Evolutionary conservation across 169 alveolate species (phyloP), one percentile per base, ranked within the genome.

Genomic region (Cryptosporidium canis): DNA sequence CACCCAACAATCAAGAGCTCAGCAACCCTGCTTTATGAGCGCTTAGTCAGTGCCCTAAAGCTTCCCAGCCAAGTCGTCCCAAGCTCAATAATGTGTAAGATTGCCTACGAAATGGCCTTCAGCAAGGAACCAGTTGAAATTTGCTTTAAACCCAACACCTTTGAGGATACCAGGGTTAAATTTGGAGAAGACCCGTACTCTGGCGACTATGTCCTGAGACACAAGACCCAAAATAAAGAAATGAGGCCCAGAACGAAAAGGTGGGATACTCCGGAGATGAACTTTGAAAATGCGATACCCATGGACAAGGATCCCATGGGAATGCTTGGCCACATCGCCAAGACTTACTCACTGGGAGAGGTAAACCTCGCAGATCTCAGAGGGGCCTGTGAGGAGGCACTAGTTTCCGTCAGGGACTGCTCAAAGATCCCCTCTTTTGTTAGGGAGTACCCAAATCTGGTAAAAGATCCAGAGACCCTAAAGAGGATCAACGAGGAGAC

Each of bases 81-180:
- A 16, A 27, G 45, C 29, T 41, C 72, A 12, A 39, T 48, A 3
- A 43, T 77, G 31, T 77, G 87, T 39, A 61, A 44, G 14, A 12
- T 77, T 41, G 56, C 87, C 35, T 77, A 77, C 45, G 65, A 77
- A 58, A 77, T 77, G 70, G 87, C 87, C 18, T 77, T 77, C 18
- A 77, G 63, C 12, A 77, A 31, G 7, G 77, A 77, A 3, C 87
- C 87, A 14, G 39, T 77, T 58, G 12, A 27, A 8, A 27, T 77
- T 9, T 77, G 87, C 33, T 24, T 41, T 37, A 63, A 45, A 2
- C 55, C 68, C 1, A 35, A 58, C 16, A 63, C 61, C 16, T 58
- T 77, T 21, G 71, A 58, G 11, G 72, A 61, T 43, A 31, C 44
- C 16, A 61, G 70, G 16, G 48, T 37, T 29, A 77, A 56, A 27